Conservation (phyloP, 1,139 yeast species). For the Zygosaccharomyces pseudobailii region DNA sequence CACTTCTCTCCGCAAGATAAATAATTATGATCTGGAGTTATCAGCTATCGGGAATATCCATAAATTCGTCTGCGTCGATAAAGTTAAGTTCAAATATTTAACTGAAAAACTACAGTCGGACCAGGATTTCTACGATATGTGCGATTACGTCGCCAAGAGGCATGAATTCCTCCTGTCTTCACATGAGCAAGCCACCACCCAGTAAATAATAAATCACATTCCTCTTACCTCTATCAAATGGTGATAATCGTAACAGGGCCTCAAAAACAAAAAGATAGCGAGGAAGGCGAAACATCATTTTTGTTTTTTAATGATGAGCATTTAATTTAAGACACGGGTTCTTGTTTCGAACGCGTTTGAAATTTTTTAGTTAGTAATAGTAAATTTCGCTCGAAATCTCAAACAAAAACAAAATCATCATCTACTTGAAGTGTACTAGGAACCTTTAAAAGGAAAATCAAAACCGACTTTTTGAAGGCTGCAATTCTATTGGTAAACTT, state of each 20-base stretch:
- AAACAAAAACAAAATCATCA: neutral
- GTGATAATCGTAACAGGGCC: neutral
- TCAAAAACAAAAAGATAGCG: neutral
- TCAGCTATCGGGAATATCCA: constrained; percentile 28
- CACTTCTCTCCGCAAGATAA: constrained; percentile 22
- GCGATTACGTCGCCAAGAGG: constrained; percentile 21
- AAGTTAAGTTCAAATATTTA: constrained; percentile 24
- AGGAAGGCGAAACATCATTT: no score
- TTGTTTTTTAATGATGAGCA: no score
- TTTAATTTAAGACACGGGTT: no score
- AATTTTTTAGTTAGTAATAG: neutral
- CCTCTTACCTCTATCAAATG: neutral
- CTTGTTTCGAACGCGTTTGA: neutral
- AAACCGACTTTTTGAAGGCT: neutral
- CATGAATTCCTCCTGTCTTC: constrained; percentile 12
- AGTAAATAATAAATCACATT: neutral
- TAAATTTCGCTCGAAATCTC: neutral
- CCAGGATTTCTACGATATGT: constrained; percentile 16
- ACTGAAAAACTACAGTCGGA: constrained; percentile 16
- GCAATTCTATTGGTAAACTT: neutral
- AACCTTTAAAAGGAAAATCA: neutral
- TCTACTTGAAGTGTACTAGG: neutral
- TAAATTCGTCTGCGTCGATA: constrained; percentile 25
- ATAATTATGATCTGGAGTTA: constrained; percentile 30
- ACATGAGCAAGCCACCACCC: constrained; percentile 5